A percentile compares a stretch with the other conserved stretches of the same genome.
Evolutionary conservation across 2,329 filamentous ascomycete species (phyloP).

Genomic region (Graphiopsis chlorocephala): DNA sequence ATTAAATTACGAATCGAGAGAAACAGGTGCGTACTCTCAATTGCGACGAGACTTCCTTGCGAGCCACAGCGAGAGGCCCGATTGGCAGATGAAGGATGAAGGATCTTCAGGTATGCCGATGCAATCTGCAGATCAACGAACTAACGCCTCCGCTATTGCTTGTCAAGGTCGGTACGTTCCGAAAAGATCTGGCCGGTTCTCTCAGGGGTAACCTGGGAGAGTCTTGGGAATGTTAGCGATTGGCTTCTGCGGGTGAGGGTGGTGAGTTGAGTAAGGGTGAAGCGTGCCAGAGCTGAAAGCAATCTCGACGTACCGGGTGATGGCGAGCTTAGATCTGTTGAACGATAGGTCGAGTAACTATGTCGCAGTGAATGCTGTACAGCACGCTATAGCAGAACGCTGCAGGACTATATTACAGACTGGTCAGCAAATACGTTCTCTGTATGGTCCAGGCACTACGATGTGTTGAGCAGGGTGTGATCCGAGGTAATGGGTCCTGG

Average conservation of each 20-base stretch:
- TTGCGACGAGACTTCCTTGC: slow-evolving; percentile 34
- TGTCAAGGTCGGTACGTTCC: slow-evolving; percentile 26
- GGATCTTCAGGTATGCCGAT: slow-evolving; percentile 25
- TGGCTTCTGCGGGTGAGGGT: slow-evolving; percentile 30
- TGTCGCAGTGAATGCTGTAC: slow-evolving; percentile 13
- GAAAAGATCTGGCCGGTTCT: slow-evolving; percentile 30
- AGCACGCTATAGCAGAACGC: slow-evolving; percentile 21
- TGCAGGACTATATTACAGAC: slow-evolving; percentile 18
- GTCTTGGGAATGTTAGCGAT: slow-evolving; percentile 44
- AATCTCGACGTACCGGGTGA: slow-evolving; percentile 10
- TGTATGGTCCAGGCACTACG: background rate
- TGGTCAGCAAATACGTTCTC: slow-evolving; percentile 11
- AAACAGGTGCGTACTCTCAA: slow-evolving; percentile 17
- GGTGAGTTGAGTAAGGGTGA: slow-evolving; percentile 33
- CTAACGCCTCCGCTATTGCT: slow-evolving; percentile 51
- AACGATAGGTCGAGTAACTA: slow-evolving; percentile 3
- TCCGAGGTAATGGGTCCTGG: slow-evolving; percentile 6
- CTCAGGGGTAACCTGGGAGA: slow-evolving; percentile 37
- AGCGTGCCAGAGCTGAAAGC: slow-evolving; percentile 20
- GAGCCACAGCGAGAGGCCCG: slow-evolving; percentile 43
- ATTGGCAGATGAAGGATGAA: slow-evolving; percentile 37
- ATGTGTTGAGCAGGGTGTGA: background rate
- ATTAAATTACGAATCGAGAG: slow-evolving; percentile 47
- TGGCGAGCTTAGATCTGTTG: background rate
- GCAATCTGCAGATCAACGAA: slow-evolving; percentile 50